Evolutionary conservation across 2,329 filamentous ascomycete species (phyloP), one percentile per base, ranked within the genome.

Genomic region (Rhinocladiella mackenziei): DNA sequence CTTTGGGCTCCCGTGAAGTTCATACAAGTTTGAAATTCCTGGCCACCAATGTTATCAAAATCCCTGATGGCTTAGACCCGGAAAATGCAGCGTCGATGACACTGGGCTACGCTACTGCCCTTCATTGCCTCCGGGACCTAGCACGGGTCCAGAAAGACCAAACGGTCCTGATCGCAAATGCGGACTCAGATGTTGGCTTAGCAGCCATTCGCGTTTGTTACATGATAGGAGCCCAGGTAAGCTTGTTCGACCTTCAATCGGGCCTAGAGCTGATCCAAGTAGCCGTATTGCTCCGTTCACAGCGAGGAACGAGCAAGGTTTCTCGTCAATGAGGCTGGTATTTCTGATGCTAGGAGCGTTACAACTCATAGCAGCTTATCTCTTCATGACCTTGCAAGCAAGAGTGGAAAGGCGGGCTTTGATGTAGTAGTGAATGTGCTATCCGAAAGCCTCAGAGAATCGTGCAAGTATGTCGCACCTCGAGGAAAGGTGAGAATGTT

Each of bases 401-500:
- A 15, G 30, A 33, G 14, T 33, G 15, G 15, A n/a, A 33, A 33
- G 30, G 15, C 14, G 15, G 32, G 32, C 9, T 14, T 35, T 17
- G 32, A 35, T 20, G n/a, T 35, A 10, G 15, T 35, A n/a, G 10
- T 35, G 19, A 35, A 35, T 19, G 14, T 33, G 9, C 9, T 33
- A 13, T 33, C 30, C 30, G 9, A 33, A 33, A 15, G 14, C 30
- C 30, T 33, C 30, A 13, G 14, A 15, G n/a, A 33, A 15, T 33
- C 15, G 15, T 10, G 30, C 14, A 33, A 33, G 15, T 33, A 13
- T 26, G 23, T 26, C n/a, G 23, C 23, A n/a, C 8, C 23, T 13
- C 8, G 32, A n/a, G 32, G 32, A 17, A 35, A 35, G 32, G 32
- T 35, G n/a, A 35, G 32, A n/a, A 18, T 17, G 8, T 19, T 15